Evolutionary conservation across 306 rosid species (phyloP).

Genomic region (Glycine latifolia): DNA sequence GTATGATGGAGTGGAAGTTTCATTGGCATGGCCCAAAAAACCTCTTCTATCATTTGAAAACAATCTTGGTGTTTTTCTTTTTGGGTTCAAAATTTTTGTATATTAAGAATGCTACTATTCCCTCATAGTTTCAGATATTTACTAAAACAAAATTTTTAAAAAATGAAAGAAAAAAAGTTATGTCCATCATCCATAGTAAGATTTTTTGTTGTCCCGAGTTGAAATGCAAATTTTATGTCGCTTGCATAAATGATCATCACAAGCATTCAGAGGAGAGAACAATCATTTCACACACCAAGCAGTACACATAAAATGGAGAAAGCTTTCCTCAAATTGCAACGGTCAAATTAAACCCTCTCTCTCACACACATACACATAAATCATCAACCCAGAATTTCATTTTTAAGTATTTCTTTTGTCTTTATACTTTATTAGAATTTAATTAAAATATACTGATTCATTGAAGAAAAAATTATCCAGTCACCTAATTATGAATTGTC

Average conservation of each 20-base stretch:
- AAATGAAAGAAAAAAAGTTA: not conserved
- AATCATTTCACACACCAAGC: constrained; percentile 46
- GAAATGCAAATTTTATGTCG: constrained; percentile 37
- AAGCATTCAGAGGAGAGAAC: constrained; percentile 44
- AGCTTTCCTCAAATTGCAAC: constrained; percentile 23
- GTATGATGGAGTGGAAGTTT: constrained; percentile 8
- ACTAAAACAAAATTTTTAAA: not conserved
- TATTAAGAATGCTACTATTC: constrained; percentile 13
- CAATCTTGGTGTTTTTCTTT: constrained; percentile 35
- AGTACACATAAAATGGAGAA: constrained; percentile 20
- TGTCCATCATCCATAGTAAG: constrained; percentile 31
- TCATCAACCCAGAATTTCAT: not conserved
- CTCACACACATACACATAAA: not conserved
- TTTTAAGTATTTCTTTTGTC: constrained; percentile 8
- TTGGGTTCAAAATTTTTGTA: constrained; percentile 1
- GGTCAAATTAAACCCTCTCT: constrained; percentile 22
- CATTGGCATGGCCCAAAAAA: constrained; percentile 30
- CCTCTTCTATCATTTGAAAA: constrained; percentile 37
- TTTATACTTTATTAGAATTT: not conserved
- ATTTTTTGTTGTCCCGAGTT: constrained; percentile 50
- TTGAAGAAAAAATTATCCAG: too few species aligned
- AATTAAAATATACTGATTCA: not conserved
- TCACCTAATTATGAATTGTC: not conserved
- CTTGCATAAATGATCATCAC: constrained; percentile 51
- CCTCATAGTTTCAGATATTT: constrained; percentile 37